Base-by-base conservation (phyloP, 345 rosid species). In the Lepidium africanum region DNA sequence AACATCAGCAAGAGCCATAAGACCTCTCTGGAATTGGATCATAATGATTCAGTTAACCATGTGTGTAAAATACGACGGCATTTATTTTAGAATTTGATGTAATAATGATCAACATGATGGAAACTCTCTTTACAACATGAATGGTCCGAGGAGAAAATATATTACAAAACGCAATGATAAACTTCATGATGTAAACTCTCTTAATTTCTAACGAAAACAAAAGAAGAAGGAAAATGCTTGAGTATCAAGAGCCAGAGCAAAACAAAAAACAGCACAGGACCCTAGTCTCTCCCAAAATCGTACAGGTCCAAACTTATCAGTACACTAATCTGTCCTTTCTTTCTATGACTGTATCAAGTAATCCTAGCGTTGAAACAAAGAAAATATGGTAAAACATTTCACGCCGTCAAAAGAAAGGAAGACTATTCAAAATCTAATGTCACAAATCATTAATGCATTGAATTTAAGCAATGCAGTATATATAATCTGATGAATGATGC, bases 1-100 rank as follows among this genome's bases (percentile, higher is more conserved):
- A 19, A 93, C 89, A 81, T 93, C 96, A 48, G 97, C 97, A 65
- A 93, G 86, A 76, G 96, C 98, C 90, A 93, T 85, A 56, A 92
- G 86, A 72, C 97, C 86, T 80, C 96, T 86, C 97, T 93, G 94
- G 40, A 51, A 71, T 61, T 23, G 23, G 51, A 78, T 55, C 46
- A 67, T 36, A 57, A 67, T 35, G 40, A 37, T 62, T 68, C 41
- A 54, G 52, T 60, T 27, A 61, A 27, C 25, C 8, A 14, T 46
- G 30, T 7, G 21, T 46, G 30, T 7, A 14, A 61, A 14, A 61
- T 46, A 61, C 21, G 2, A 36, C 37, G 15, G 6, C 15, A 7
- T 51, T 41, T n/a, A 45, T 42, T 60, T 45, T 7, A 16, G 12
- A 60, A 59, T 51, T 65, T 65, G 14, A 64, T 56, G 52, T 56